Percentiles rank a stretch among this genome's conserved stretches.
These are phyloP conservation scores for Agaricus blazei DNA, from an alignment of 768 basidiomycete species.

Conservation along the genomic window DNA sequence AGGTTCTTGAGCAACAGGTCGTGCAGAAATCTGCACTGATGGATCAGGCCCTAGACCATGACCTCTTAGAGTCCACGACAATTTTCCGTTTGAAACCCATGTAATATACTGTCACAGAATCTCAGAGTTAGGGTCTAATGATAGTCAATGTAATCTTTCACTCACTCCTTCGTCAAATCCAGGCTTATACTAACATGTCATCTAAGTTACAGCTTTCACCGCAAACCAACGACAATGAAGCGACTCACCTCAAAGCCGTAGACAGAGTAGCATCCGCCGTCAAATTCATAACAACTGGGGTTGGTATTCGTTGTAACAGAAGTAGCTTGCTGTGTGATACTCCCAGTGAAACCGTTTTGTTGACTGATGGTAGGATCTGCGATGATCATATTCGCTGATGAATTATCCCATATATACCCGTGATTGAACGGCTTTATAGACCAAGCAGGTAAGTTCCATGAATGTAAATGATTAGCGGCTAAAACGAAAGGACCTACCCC, in stretches of 20 bases:
- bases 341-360: conserved; percentile 65
- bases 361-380: conserved; percentile 45
- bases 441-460: not conserved
- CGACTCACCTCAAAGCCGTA: conserved; percentile 71
- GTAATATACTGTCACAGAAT: conserved; percentile 60
- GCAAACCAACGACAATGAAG: not conserved
- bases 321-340: conserved; percentile 72
- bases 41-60: conserved; percentile 63
- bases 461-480: not conserved
- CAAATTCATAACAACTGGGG: conserved; percentile 61
- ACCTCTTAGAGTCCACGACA: conserved; percentile 72
- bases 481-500: conserved; percentile 44
- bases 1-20: conserved; percentile 78
- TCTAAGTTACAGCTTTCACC: not conserved
- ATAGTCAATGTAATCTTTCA: conserved; percentile 4
- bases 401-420: conserved; percentile 64
- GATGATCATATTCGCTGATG: conserved; percentile 53
- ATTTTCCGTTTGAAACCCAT: conserved; percentile 68
- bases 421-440: conserved; percentile 64
- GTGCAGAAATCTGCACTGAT: conserved; percentile 50
- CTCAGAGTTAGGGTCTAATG: not conserved
- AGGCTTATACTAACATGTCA: conserved; percentile 32
- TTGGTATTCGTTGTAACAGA: conserved; percentile 68
- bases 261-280: conserved; percentile 53
- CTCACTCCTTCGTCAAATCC: conserved; percentile 64